These are phyloP conservation scores for Neurospora hispaniola DNA, from an alignment of 495 filamentous ascomycete genomes.

Conservation along the genomic window DNA sequence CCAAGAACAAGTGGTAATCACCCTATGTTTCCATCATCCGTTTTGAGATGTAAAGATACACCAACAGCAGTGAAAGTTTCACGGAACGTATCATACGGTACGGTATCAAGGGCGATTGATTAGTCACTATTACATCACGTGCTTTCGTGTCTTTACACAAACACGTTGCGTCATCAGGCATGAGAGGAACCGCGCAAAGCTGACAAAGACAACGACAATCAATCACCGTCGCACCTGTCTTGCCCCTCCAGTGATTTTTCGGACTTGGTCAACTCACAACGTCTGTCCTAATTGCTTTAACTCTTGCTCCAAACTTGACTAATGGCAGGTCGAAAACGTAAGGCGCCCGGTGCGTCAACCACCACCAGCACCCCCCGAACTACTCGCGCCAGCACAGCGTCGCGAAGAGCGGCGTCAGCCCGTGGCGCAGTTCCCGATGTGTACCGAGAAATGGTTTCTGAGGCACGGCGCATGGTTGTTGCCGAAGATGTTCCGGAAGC, in stretches of 20 bases:
- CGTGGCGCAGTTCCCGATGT: conserved; percentile 4
- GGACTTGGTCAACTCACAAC: not conserved
- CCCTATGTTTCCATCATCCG: not conserved
- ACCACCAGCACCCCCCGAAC: conserved; percentile 3
- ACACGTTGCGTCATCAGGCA: not conserved
- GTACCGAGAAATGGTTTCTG: conserved; percentile 14
- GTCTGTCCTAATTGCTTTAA: not conserved
- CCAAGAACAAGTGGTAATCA: not conserved
- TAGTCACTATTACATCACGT: not conserved
- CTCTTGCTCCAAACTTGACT: not conserved
- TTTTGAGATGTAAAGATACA: not conserved
- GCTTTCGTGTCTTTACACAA: not conserved
- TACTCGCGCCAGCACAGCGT: conserved; percentile 6
- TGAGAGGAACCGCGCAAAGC: not conserved
- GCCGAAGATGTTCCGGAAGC: not conserved
- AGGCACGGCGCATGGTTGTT: not conserved
- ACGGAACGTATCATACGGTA: not conserved
- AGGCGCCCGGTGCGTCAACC: conserved; percentile 2
- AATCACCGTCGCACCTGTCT: not conserved
- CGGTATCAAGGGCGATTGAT: not conserved
- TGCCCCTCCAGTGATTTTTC: not conserved
- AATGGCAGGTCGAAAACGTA: conserved; percentile 19
- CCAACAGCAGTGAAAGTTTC: not conserved
- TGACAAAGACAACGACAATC: not conserved
- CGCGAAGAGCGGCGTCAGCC: not conserved